Evolutionary conservation across 1,139 yeast species (phyloP), one percentile per base, ranked within the genome.

Genomic region (Hyphopichia pseudoburtonii): DNA sequence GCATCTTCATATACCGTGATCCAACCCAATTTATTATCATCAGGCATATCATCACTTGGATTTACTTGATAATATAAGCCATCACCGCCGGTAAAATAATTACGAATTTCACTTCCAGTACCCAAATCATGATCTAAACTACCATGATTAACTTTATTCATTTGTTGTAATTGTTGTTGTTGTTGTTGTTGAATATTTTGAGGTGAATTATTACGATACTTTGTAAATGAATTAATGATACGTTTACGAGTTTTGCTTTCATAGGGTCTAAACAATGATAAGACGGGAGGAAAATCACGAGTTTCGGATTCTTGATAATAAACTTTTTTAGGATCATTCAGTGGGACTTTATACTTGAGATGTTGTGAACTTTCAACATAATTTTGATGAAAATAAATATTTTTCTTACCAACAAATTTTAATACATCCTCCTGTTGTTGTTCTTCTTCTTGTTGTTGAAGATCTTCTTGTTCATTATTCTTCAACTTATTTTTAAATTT

Each of bases 21-120:
- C 86, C 86, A 80, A 1, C 86, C 86, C 27, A 79, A 46, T 46
- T 78, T 80, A 37, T 65, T 70, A 32, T 76, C 79, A 50, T 76
- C 78, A 0, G 86, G 85, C 4, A 72, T 60, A 52, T 80, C 86
- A 51, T 81, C 86, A 7, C 60, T 61, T 0, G 83, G 81, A 37
- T 66, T 64, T 30, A 57, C 54, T 40, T 53, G 62, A 37, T 59
- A 62, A 35, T 66, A 60, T 3, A 79, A 59, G 1, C 86, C 86
- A 54, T 80, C 86, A n/a, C 79, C 77, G 1, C 80, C 72, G 3
- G 59, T 57, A 46, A 62, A 76, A 49, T 69, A 78, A 21, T 61
- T 53, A 29, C 56, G 57, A 25, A 54, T 50, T 11, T 59, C 65
- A 8, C 59, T 53, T 0, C 68, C 71, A 1, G 54, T 60, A n/a